These are phyloP conservation scores for Mycena pura DNA, from an alignment of 768 basidiomycete genomes.

Conservation along the genomic window DNA sequence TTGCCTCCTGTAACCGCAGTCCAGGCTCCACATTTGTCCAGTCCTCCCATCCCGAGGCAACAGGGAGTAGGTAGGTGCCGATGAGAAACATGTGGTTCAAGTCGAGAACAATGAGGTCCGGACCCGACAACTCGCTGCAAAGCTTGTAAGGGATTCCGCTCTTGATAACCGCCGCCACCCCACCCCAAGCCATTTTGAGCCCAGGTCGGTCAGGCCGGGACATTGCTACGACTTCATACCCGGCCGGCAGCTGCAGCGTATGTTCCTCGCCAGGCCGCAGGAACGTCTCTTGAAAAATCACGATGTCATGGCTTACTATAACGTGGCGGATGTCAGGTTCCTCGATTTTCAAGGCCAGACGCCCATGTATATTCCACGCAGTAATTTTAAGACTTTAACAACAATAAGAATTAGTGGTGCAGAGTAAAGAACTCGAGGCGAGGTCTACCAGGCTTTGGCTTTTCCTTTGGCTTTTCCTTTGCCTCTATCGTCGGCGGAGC, in stretches of 20 bases:
- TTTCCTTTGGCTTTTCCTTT: no score
- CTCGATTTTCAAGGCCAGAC: background rate
- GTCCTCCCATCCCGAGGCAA: background rate
- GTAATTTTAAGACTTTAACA: conserved; percentile 1
- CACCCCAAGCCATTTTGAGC: background rate
- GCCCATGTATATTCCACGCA: conserved; percentile 2
- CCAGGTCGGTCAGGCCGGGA: background rate
- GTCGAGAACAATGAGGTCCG: conserved; percentile 3
- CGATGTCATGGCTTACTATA: background rate
- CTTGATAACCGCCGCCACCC: background rate
- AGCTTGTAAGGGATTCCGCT: background rate
- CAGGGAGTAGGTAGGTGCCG: background rate
- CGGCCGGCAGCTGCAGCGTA: background rate
- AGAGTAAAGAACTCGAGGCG: no score
- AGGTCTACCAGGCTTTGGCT: no score
- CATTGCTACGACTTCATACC: background rate
- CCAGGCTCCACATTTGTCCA: background rate
- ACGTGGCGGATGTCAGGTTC: background rate
- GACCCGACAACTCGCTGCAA: background rate
- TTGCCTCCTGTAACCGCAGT: background rate
- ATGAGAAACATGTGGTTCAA: background rate
- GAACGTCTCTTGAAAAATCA: conserved; percentile 1
- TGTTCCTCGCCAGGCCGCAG: background rate
- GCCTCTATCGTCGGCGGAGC: no score
- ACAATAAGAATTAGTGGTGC: no score